phyloP scores from a whole-genome alignment of 148 eudicot genomes.

The Cornus kousa region DNA sequence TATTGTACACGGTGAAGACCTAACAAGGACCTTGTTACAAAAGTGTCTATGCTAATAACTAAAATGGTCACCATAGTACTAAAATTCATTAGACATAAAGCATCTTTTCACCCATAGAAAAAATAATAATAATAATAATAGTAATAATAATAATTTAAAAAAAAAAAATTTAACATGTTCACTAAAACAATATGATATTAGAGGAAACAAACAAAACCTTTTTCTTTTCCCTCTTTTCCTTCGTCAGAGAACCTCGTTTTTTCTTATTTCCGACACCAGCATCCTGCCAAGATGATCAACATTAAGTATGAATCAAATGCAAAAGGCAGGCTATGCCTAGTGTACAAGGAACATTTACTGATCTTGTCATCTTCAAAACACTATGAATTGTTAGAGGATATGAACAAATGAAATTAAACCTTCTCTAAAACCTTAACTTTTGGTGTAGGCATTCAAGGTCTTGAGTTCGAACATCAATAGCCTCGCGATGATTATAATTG shows the following conservation, averaged over 20 bases:
- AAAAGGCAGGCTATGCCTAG: background rate
- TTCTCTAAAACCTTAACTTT: too few species aligned
- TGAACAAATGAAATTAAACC: too few species aligned
- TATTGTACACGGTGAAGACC: background rate
- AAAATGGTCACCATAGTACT: background rate
- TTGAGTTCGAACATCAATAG: too few species aligned
- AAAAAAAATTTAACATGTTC: background rate
- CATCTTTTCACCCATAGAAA: background rate
- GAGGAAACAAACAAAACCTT: slow-evolving; percentile 46
- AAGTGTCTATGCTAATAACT: background rate
- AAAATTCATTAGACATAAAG: too few species aligned
- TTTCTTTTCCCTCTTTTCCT: slow-evolving; percentile 55
- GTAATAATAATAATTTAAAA: background rate
- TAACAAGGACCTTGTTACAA: background rate
- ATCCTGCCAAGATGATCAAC: slow-evolving; percentile 36
- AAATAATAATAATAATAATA: too few species aligned
- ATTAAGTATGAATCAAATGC: background rate
- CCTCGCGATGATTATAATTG: too few species aligned
- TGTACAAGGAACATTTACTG: background rate
- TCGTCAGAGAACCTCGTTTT: slow-evolving; percentile 30
- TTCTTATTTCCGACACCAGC: slow-evolving; percentile 24
- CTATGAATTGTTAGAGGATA: background rate
- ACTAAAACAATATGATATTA: slow-evolving; percentile 5
- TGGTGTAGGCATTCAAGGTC: too few species aligned
- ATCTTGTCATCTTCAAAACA: background rate